phyloP scores from a whole-genome alignment of 2,329 filamentous ascomycete genomes.

The Diaporthe citriasiana region DNA sequence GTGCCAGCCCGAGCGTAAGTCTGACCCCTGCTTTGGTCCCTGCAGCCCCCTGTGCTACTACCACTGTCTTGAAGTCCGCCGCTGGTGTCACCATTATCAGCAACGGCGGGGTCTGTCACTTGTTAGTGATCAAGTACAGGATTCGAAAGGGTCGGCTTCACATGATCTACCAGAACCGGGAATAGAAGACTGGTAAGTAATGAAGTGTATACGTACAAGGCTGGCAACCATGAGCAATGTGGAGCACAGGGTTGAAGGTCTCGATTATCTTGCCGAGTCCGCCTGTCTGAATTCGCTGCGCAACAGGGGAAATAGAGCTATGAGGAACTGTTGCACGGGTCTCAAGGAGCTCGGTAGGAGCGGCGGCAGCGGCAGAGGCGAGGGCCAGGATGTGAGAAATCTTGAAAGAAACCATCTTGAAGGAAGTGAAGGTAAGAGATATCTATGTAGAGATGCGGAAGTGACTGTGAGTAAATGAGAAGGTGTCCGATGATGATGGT shows the following conservation, averaged over 20 bases:
- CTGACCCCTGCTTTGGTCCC: conserved; percentile 51
- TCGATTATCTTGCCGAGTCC: conserved; percentile 41
- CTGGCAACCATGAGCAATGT: conserved; percentile 48
- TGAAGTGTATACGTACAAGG: conserved; percentile 39
- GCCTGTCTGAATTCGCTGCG: conserved; percentile 44
- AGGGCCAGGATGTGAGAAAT: conserved; percentile 24
- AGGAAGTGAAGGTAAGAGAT: background rate
- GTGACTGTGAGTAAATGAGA: background rate
- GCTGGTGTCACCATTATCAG: conserved; percentile 42
- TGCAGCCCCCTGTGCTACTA: conserved; percentile 49
- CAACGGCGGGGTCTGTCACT: background rate
- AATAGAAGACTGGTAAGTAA: background rate
- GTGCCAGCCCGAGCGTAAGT: conserved; percentile 51
- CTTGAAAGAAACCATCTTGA: conserved; percentile 21
- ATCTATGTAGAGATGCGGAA: background rate
- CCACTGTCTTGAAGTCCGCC: conserved; percentile 53
- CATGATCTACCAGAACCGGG: no score
- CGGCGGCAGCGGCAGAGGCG: conserved; percentile 1
- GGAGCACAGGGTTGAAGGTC: conserved; percentile 45
- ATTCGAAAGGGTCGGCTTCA: background rate
- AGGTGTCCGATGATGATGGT: conserved; percentile 1
- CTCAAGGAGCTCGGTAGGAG: conserved; percentile 25
- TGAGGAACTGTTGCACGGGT: conserved; percentile 17
- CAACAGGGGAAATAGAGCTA: conserved; percentile 13
- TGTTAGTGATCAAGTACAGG: background rate